Evolutionary conservation across 139 green algal species (phyloP).

Genomic region (Micromonas pusilla): DNA sequence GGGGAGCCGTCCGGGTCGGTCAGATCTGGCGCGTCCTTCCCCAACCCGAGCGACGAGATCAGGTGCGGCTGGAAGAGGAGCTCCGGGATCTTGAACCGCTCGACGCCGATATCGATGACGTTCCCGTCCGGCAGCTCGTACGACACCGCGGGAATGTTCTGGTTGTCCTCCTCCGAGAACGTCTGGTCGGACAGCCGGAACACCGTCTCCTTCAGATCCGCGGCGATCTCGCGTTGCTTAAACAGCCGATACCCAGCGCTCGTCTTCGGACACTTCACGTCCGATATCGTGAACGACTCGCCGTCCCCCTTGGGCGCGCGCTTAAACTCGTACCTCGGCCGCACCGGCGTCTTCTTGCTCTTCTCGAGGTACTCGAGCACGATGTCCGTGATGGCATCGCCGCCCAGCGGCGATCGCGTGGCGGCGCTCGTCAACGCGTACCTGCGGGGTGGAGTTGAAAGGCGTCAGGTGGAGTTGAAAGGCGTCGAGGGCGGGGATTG

Average conservation of each 20-base stretch:
- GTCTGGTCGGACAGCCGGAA: constrained; percentile 69
- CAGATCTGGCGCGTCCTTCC: constrained; percentile 30
- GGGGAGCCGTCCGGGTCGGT: not conserved
- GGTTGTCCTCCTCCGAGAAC: constrained; percentile 55
- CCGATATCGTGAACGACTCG: not conserved
- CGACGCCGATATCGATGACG: constrained; percentile 61
- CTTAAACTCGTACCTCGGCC: constrained; percentile 31
- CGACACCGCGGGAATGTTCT: constrained; percentile 62
- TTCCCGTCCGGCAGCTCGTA: constrained; percentile 75
- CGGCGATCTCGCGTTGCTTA: constrained; percentile 48
- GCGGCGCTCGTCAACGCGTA: constrained; percentile 68
- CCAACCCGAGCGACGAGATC: not conserved
- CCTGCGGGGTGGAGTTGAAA: no score
- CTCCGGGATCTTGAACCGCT: constrained; percentile 76
- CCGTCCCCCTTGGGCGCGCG: constrained; percentile 12
- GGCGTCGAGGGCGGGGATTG: no score
- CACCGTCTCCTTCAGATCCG: constrained; percentile 75
- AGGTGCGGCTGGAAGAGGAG: constrained; percentile 62
- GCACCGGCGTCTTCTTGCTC: constrained; percentile 8
- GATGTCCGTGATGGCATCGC: constrained; percentile 24
- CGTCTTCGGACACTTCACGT: constrained; percentile 13
- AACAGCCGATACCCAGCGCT: constrained; percentile 42
- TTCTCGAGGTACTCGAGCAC: constrained; percentile 24
- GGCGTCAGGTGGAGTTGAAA: no score
- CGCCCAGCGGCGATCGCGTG: constrained; percentile 25